These are phyloP conservation scores for Chlorokybus atmophyticus DNA, from an alignment of 139 green algal genomes.

Conservation along the genomic window DNA sequence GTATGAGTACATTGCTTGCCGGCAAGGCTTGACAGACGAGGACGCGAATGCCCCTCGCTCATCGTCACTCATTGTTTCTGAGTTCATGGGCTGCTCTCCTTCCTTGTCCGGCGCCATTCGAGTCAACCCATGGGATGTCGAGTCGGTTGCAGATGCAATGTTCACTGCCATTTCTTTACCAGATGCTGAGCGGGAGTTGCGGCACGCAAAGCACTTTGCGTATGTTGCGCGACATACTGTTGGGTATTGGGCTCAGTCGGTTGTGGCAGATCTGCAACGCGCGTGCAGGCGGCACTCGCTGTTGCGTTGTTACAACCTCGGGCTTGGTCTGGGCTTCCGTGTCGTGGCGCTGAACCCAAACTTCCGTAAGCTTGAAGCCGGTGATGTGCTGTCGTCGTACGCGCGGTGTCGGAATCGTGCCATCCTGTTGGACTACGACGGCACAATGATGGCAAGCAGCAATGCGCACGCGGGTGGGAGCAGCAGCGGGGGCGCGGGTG, in stretches of 20 bases:
- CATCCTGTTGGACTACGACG: constrained; percentile 95
- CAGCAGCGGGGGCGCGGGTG: no score
- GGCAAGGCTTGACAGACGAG: constrained; percentile 42
- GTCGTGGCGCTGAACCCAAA: constrained; percentile 84
- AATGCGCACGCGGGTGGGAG: no score
- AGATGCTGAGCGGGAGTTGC: constrained; percentile 49
- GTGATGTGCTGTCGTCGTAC: constrained; percentile 42
- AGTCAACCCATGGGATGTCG: constrained; percentile 92
- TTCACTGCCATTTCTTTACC: constrained; percentile 59
- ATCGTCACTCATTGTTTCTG: constrained; percentile 65
- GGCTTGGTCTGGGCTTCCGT: constrained; percentile 91
- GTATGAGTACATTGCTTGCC: constrained; percentile 96
- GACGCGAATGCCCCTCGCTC: neutral
- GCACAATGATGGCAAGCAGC: constrained; percentile 61
- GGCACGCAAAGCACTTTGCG: constrained; percentile 94
- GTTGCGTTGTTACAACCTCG: constrained; percentile 91
- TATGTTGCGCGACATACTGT: constrained; percentile 90
- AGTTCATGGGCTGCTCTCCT: constrained; percentile 97
- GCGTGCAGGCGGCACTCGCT: constrained; percentile 44
- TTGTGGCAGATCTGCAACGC: constrained; percentile 38
- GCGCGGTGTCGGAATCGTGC: constrained; percentile 37
- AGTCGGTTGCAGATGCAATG: constrained; percentile 73
- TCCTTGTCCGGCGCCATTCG: constrained; percentile 80
- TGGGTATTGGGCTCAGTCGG: constrained; percentile 78
- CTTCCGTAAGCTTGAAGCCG: constrained; percentile 73